These are phyloP conservation scores for Grosmannia clavigera DNA, from an alignment of 2,329 filamentous ascomycete genomes.

Conservation along the genomic window DNA sequence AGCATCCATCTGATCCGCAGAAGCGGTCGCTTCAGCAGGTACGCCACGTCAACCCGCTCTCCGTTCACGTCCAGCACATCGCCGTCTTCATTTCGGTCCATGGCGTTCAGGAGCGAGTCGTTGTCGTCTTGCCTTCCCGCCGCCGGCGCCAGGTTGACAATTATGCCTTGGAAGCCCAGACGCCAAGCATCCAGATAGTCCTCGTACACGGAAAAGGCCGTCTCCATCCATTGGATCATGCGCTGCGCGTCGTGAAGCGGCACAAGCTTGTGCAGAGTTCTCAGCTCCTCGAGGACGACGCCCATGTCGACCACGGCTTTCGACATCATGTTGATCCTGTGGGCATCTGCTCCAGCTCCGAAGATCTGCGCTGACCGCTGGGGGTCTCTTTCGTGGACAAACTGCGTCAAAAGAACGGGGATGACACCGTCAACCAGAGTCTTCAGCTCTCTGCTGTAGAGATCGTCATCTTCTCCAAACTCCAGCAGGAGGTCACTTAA, in stretches of 20 bases:
- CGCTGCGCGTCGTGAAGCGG: slow-evolving; percentile 60
- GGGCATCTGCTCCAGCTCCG: slow-evolving; percentile 37
- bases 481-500: slow-evolving; percentile 67
- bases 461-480: slow-evolving; percentile 68
- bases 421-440: slow-evolving; percentile 92
- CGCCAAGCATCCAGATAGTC: slow-evolving; percentile 84
- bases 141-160: slow-evolving; percentile 79
- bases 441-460: slow-evolving; percentile 82
- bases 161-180: slow-evolving; percentile 84
- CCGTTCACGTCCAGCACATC: slow-evolving; percentile 62
- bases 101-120: slow-evolving; percentile 44
- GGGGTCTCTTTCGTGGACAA: slow-evolving; percentile 55
- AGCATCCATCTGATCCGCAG: slow-evolving; percentile 78
- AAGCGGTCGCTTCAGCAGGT: slow-evolving; percentile 78
- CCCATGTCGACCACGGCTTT: slow-evolving; percentile 93
- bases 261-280: slow-evolving; percentile 66
- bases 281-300: slow-evolving; percentile 73
- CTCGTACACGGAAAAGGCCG: slow-evolving; percentile 64
- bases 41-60: slow-evolving; percentile 87
- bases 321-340: slow-evolving; percentile 51
- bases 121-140: slow-evolving; percentile 40
- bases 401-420: slow-evolving; percentile 76
- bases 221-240: slow-evolving; percentile 71
- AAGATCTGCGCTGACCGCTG: slow-evolving; percentile 56
- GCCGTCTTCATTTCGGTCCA: slow-evolving; percentile 51